A percentile compares a stretch with the other conserved stretches of the same genome.
Conservation (phyloP, 768 basidiomycete species). For the Podaxis pistillaris region DNA sequence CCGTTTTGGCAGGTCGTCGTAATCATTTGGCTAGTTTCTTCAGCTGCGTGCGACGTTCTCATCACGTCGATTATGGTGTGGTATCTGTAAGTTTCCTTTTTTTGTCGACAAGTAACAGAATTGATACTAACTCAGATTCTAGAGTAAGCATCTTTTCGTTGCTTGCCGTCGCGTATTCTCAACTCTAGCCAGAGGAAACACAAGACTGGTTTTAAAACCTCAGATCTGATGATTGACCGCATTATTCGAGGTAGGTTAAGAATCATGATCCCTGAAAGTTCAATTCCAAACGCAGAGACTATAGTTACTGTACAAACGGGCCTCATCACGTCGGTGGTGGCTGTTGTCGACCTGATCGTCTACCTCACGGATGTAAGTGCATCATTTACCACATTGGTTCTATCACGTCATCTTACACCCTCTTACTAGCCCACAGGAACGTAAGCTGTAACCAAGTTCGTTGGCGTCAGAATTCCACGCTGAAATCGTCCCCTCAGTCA, state of each 20-base stretch:
- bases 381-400: not conserved
- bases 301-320: constrained; percentile 25
- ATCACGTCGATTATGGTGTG: constrained; percentile 20
- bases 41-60: constrained; percentile 15
- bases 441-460: constrained; percentile 4
- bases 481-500: constrained; percentile 24
- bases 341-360: constrained; percentile 20
- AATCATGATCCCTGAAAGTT: not conserved
- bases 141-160: constrained; percentile 1
- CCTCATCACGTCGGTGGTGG: constrained; percentile 21
- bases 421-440: constrained; percentile 15
- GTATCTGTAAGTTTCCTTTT: constrained; percentile 15
- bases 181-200: constrained; percentile 17
- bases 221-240: constrained; percentile 23
- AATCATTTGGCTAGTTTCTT: constrained; percentile 17
- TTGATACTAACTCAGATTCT: not conserved
- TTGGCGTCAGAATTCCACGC: too few species aligned
- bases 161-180: not conserved
- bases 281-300: not conserved
- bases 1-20: constrained; percentile 14
- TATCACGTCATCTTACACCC: not conserved
- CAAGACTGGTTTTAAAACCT: constrained; percentile 22
- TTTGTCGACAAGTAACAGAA: not conserved
- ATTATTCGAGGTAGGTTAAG: constrained; percentile 21
- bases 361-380: constrained; percentile 24